Base-by-base conservation (phyloP, 1,284 basidiomycete genomes). In the Tremellales sp. region DNA sequence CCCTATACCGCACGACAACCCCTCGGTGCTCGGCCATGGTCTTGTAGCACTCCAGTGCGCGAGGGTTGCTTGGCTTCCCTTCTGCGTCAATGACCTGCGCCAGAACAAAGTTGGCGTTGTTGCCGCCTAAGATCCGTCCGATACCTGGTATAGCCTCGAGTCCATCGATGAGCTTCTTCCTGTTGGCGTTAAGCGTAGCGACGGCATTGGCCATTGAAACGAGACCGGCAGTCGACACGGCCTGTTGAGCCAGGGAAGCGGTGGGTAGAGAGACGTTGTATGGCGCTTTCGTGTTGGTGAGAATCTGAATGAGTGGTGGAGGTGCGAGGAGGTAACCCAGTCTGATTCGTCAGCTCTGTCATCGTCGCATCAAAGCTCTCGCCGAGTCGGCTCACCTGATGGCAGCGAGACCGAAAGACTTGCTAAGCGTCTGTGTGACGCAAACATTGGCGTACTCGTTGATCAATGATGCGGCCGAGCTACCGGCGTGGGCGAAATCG, bases 251-350 rank as follows among this genome's bases (percentile, higher is more conserved):
- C 25, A 97, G 82, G 42, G 83, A 78, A 6, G 94, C 89, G 2
- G 91, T 90, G 0, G 92, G 92, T 0, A 86, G 82, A 12, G 92
- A 94, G 60, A 98, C 85, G 73, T 97, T 97, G 79, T 98, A 99
- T 0, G 94, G 94, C 0, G 94, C 96, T 74, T 98, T 98, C 46
- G 94, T 89, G 73, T 97, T 98, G 63, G 85, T 84, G 54, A 98
- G 82, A 60, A 97, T 82, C 68, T 94, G 93, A 43, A 97, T 85
- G 17, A 97, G 77, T 0, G 88, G 83, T 0, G 90, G 90, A 58
- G 93, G 86, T 2, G 90, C 89, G 53, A 97, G 78, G 0, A 91
- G 90, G 51, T 94, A 83, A 2, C 96, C 94, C 23, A 98, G 77
- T 41, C 90, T 92, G 21, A n/a, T 22, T 26, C 24, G 23, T 19